Evolutionary conservation across 768 basidiomycete genomes (phyloP), one percentile per base, ranked within the genome.

Genomic region (Mycena epipterygia): DNA sequence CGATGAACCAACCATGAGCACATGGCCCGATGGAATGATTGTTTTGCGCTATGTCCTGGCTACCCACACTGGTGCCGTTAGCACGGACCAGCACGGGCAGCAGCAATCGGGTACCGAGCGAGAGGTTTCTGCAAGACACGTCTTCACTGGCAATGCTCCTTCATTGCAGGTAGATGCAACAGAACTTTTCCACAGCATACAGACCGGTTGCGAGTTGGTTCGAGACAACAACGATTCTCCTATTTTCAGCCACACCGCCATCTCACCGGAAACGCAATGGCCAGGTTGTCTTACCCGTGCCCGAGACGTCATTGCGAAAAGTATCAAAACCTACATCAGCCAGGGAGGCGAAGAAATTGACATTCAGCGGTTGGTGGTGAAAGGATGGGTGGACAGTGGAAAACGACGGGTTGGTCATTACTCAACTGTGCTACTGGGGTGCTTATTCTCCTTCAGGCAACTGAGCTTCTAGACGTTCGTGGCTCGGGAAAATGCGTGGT

Each of bases 81-180:
- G 21, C 25, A 13, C 37, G 16, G 21, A 39, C 1, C 30, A 35
- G n/a, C 17, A 32, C 39, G 11, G 42, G 13, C 25, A 42, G 53
- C 44, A 7, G 33, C 11, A 21, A n/a, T 27, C 17, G 68, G 41
- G 8, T 7, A 27, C 30, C 5, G 19, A 48, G 5, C 49, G 58
- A 21, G 62, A 59, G 17, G 77, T 77, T 3, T 76, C 52, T 21
- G 77, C 84, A 19, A 79, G 81, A 27, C 88, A 89, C 64, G 67
- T 89, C 48, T 89, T 88, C 70, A 86, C 86, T 0, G 79, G 85
- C n/a, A 89, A 89, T 67, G 70, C 78, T 19, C 73, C 76, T n/a
- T 35, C 59, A 4, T 75, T 87, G 51, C 88, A 89, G 72, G 62
- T 44, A 51, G 78, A 80, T 1, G 81, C 87, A 16, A 81, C 81